These are phyloP conservation scores for Eucalyptus pumila DNA, from an alignment of 345 rosid species.

Conservation along the genomic window DNA sequence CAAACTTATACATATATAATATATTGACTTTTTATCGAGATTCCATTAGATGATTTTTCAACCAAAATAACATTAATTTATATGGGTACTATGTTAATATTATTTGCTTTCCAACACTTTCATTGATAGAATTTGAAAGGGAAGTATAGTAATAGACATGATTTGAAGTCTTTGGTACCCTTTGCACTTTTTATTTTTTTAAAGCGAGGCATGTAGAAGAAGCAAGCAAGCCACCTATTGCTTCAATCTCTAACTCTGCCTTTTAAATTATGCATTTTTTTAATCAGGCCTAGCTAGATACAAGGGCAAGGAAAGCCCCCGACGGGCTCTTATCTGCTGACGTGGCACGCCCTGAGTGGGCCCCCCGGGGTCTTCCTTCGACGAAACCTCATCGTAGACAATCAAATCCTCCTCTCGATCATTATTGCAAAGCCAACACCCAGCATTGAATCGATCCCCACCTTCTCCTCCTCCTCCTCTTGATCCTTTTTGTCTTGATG, in stretches of 20 bases:
- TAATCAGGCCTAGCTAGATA: not conserved
- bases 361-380: not conserved
- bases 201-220: not conserved
- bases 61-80: too few relatives aligned
- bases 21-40: too few relatives aligned
- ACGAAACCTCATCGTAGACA: not conserved
- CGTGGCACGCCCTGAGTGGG: not conserved
- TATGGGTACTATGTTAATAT: fast-evolving
- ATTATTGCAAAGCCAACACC: not conserved
- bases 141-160: not conserved
- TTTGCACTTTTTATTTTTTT: not conserved
- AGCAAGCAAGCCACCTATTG: not conserved
- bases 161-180: not conserved
- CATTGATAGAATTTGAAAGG: too few relatives aligned
- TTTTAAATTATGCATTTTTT: not conserved
- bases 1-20: fast-evolving
- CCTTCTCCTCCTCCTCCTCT: not conserved
- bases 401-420: not conserved
- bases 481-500: not conserved
- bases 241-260: not conserved
- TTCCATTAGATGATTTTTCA: not conserved
- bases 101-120: not conserved
- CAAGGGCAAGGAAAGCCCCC: not conserved
- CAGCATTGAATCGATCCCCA: not conserved
- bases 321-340: not conserved